phyloP scores from a whole-genome alignment of 768 basidiomycete genomes.

The Phanerochaete sordida region DNA sequence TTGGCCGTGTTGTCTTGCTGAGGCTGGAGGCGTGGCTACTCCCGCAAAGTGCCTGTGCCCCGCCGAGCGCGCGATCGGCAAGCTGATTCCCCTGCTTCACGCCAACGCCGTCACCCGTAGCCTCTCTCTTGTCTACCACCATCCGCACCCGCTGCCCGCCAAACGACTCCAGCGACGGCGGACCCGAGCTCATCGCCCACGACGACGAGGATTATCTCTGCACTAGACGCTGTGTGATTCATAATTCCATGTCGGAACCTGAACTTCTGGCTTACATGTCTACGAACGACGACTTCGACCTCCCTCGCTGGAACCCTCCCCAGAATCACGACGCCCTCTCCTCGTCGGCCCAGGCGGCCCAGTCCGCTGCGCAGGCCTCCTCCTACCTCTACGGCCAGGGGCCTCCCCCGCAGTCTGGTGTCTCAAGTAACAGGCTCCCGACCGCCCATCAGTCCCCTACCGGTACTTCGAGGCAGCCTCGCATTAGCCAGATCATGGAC shows the following conservation, averaged over 20 bases:
- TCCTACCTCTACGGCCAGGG: constrained; percentile 49
- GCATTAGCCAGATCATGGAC: constrained; percentile 65
- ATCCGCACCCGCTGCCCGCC: constrained; percentile 17
- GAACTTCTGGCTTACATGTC: constrained; percentile 68
- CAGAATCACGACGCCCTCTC: constrained; percentile 41
- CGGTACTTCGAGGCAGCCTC: constrained; percentile 48
- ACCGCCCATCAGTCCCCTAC: constrained; percentile 47
- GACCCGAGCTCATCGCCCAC: constrained; percentile 11
- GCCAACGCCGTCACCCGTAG: constrained; percentile 10
- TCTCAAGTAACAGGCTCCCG: constrained; percentile 41
- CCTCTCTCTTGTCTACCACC: constrained; percentile 17
- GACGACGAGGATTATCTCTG: constrained; percentile 6
- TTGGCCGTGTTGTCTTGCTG: background rate
- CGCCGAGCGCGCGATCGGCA: constrained; percentile 15
- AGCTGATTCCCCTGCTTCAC: constrained; percentile 10
- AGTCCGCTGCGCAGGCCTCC: constrained; percentile 39
- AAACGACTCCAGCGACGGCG: constrained; percentile 17
- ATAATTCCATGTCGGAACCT: constrained; percentile 64
- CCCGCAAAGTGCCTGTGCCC: constrained; percentile 1
- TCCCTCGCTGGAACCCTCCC: constrained; percentile 53
- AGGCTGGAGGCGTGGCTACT: background rate
- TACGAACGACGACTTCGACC: constrained; percentile 80
- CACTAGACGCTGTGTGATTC: constrained; percentile 9
- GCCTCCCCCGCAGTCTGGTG: constrained; percentile 42
- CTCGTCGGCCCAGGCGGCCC: constrained; percentile 61